Evolutionary conservation across 306 rosid genomes (phyloP), one percentile per base, ranked within the genome.

Genomic region (Quercus rubra): DNA sequence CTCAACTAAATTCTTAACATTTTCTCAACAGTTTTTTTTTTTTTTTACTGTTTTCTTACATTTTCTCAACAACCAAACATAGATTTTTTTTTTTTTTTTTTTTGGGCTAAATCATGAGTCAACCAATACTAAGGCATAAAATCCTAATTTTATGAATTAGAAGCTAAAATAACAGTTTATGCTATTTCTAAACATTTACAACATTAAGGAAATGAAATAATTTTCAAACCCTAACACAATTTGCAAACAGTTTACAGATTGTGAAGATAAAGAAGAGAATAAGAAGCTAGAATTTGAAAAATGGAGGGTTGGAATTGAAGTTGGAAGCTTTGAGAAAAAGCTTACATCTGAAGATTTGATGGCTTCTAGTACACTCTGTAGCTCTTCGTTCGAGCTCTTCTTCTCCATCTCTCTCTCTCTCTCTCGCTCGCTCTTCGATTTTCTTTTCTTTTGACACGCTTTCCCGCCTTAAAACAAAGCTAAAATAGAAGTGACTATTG

Each of bases 271-370:
- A 49, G 1, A 12, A 12, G 54, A 49, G 3, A 49, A 12, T 7
- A 59, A 55, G 51, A 46, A 23, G 17, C 14, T 0, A 7, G 0
- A 18, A 14, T 6, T 11, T 70, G 52, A 51, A 66, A 80, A 15
- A 46, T 6, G 77, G 73, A 81, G 76, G 51, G 0, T 20, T 27
- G 6, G 41, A 64, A 38, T 30, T 21, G 57, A 62, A 66, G 61
- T 33, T n/a, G 21, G 9, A 67, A 56, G 57, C 23, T 28, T 59
- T 31, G 17, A 70, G 74, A 43, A 43, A 28, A 27, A 52, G 52
- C 88, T 89, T 89, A 86, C 98, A 87, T 93, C 98, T 7, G 97
- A 91, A 70, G 94, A 89, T 76, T 82, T 83, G 77, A 95, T 88
- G 79, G 94, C 90, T 33, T 86, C 88, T 25, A 90, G 71, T 9